Base-by-base conservation (phyloP, 2,329 filamentous ascomycete species). In the Diplodia intermedia region DNA sequence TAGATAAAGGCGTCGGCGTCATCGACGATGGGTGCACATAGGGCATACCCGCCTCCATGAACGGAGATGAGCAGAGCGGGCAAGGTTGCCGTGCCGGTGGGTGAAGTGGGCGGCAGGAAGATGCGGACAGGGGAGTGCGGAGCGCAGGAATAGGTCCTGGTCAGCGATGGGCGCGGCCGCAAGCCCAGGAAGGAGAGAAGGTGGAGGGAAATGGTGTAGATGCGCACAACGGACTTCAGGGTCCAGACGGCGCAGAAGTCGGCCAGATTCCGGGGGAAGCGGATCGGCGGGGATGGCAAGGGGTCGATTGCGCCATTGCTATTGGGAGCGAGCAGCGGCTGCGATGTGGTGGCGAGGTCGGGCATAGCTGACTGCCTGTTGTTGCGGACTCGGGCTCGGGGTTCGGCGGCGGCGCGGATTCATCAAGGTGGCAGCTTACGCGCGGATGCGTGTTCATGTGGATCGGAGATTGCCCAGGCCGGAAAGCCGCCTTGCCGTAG, bases 41-140 rank as follows among this genome's bases (percentile, higher is more conserved):
- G 33, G 33, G 78, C 76, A 72, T 84, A 85, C 49, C 83, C 84
- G 68, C 85, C 84, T 66, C 85, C 85, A 71, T 87, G 85, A 71
- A 86, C 79, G 66, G 82, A 80, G 54, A 87, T 76, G 55, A 86
- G 77, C 2, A 82, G 76, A 1, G 84, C 83, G 23, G 57, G 38
- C 8, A 11, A 36, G 23, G 53, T 2, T 20, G 33, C 2, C 6
- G 43, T 18, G 60, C 61, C 23, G 49, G 43, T 43, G 31, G 49
- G 15, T 23, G 43, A 20, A 20, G 20, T 43, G 36, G 53, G 55
- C 5, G 67, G 67, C 1, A 69, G 62, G 43, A 69, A 69, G 52
- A 69, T 53, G 60, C 61, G 60, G 36, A 47, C 47, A n/a, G 62
- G 53, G 26, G 12, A 31, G 9, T 63, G 53, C 15, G 49, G 36